Evolutionary conservation across 768 basidiomycete species (phyloP).

Genomic region (Coprinellus micaceus): DNA sequence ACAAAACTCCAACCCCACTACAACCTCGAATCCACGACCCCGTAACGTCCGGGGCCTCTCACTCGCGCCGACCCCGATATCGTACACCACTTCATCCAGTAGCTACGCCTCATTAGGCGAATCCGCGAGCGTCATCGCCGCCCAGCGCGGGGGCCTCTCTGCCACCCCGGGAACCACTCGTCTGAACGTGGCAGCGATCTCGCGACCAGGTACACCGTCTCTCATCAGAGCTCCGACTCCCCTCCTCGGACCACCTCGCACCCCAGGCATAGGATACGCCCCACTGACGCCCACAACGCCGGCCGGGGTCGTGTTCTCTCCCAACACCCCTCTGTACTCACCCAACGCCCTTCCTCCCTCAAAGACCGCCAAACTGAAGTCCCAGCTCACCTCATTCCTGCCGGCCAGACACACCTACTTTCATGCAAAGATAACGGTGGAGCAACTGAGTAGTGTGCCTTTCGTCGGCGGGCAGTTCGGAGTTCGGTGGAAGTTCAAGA

Average conservation of each 20-base stretch:
- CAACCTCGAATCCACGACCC: not conserved
- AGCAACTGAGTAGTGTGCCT: conserved; percentile 69
- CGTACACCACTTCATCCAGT: not conserved
- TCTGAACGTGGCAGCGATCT: not conserved
- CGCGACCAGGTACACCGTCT: not conserved
- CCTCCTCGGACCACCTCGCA: not conserved
- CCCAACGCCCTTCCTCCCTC: not conserved
- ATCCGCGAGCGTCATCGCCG: not conserved
- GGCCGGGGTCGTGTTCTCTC: not conserved
- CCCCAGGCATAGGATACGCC: not conserved
- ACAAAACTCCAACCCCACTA: not conserved
- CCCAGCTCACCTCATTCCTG: conserved; percentile 2
- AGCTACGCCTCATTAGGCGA: not conserved
- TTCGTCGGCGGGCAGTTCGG: conserved; percentile 69
- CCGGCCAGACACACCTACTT: conserved; percentile 59
- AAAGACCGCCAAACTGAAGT: conserved; percentile 8
- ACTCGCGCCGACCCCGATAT: not conserved
- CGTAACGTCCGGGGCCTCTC: conserved; percentile 1
- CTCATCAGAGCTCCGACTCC: not conserved
- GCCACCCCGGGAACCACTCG: not conserved
- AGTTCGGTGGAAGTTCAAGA: conserved; percentile 70
- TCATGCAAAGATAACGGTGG: conserved; percentile 54
- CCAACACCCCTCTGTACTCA: not conserved
- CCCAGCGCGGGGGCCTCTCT: not conserved
- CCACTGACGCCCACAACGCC: not conserved